Conservation (phyloP, 1,284 basidiomycete species). For the Ganoderma lingzhi region DNA sequence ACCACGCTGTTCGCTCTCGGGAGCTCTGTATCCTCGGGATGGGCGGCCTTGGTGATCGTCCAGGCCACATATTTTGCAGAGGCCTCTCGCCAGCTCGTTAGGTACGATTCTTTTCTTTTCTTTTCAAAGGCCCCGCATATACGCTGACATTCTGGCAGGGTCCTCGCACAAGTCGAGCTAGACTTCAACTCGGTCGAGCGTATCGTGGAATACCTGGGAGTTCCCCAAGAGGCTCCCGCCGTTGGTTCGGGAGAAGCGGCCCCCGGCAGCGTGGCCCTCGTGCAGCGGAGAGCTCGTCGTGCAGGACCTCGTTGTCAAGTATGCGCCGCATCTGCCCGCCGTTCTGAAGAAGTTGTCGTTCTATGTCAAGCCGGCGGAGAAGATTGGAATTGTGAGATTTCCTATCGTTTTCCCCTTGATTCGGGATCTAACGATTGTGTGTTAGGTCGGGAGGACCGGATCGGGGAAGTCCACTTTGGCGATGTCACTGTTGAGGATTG, state of each 20-base stretch:
- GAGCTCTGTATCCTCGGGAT: slow-evolving; percentile 71
- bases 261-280: slow-evolving; percentile 85
- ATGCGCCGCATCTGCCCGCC: slow-evolving; percentile 76
- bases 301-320: slow-evolving; percentile 74
- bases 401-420: too few species aligned
- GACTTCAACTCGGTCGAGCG: slow-evolving; percentile 87
- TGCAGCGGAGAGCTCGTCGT: slow-evolving; percentile 62
- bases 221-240: slow-evolving; percentile 84
- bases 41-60: slow-evolving; percentile 83
- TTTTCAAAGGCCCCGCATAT: neutral
- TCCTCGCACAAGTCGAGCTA: slow-evolving; percentile 72
- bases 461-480: slow-evolving; percentile 81
- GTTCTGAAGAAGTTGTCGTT: slow-evolving; percentile 79
- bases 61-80: slow-evolving; percentile 79
- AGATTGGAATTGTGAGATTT: slow-evolving; percentile 68
- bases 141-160: slow-evolving; percentile 44
- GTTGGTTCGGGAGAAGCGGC: slow-evolving; percentile 59
- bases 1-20: slow-evolving; percentile 79
- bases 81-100: slow-evolving; percentile 72
- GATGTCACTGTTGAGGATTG: slow-evolving; percentile 80
- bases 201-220: slow-evolving; percentile 81
- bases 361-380: slow-evolving; percentile 75
- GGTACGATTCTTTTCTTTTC: slow-evolving; percentile 44
- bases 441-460: slow-evolving; percentile 70
- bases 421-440: neutral